phyloP scores from a whole-genome alignment of 2,329 filamentous ascomycete species.

The Fusarium sp. region DNA sequence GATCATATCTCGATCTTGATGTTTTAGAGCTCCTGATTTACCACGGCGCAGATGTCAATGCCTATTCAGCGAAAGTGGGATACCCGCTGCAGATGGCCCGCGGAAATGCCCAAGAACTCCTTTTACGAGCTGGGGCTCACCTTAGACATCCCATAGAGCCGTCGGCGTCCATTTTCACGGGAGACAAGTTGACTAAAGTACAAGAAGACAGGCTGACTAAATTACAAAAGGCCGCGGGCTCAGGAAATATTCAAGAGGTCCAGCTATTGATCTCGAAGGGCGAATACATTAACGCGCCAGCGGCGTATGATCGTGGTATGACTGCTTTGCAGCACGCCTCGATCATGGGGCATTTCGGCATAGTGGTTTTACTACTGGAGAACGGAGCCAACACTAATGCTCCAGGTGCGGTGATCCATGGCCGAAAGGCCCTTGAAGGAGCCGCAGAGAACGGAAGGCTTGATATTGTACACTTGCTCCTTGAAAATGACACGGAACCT shows the following conservation, averaged over 20 bases:
- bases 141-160: not conserved
- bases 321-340: slow-evolving; percentile 5
- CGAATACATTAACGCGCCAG: not conserved
- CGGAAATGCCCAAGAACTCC: not conserved
- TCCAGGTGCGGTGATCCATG: not conserved
- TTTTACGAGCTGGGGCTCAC: not conserved
- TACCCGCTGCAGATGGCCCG: not conserved
- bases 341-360: not conserved
- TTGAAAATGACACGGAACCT: slow-evolving; percentile 22
- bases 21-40: not conserved
- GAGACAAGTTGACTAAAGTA: not conserved
- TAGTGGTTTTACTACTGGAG: slow-evolving; percentile 7
- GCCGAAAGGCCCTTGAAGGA: slow-evolving; percentile 23
- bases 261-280: not conserved
- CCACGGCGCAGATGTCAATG: not conserved
- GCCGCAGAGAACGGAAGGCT: slow-evolving; percentile 19
- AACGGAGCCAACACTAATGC: slow-evolving; percentile 21
- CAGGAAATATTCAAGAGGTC: not conserved
- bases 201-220: not conserved
- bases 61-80: not conserved
- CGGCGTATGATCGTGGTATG: fast-evolving
- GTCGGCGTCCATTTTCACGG: no score
- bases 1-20: not conserved
- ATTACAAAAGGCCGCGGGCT: not conserved
- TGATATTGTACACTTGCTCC: slow-evolving; percentile 26